phyloP scores from a whole-genome alignment of 139 green algal genomes.

The Zygnema circumcarinatum region DNA sequence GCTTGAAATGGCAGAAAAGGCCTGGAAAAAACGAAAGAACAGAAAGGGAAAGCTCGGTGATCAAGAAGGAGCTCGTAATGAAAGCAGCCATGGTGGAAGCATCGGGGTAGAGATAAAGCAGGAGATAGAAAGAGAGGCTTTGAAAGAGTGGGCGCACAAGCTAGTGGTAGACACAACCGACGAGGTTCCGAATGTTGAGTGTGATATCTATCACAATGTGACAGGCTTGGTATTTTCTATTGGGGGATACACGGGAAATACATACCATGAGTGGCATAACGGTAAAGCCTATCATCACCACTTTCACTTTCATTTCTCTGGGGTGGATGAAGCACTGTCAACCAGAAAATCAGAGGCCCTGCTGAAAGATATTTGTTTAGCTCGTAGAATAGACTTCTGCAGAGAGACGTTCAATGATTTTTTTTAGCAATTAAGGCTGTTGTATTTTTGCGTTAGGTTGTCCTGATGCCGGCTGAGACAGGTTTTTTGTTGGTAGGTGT shows the following conservation, averaged over 20 bases:
- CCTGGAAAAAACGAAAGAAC: neutral
- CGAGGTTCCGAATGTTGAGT: neutral
- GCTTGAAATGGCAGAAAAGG: neutral
- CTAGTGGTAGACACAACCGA: neutral
- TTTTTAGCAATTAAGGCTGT: no score
- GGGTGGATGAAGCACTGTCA: no score
- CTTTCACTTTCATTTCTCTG: no score
- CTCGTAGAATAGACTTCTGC: no score
- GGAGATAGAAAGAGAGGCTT: neutral
- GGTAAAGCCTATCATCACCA: neutral
- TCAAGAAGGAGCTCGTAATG: no score
- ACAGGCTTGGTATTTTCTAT: conserved; percentile 21
- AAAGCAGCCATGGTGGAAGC: neutral
- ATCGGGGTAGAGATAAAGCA: neutral
- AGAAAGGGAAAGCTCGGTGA: neutral
- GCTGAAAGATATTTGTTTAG: no score
- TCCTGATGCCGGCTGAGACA: no score
- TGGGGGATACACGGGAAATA: conserved; percentile 17
- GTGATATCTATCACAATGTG: conserved; percentile 1
- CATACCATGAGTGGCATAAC: conserved; percentile 4
- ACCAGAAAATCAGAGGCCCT: no score
- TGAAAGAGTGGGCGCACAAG: neutral
- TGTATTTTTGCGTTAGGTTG: no score
- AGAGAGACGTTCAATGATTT: no score
- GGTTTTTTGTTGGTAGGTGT: no score